Evolutionary conservation across 2,329 filamentous ascomycete species (phyloP), one percentile per base, ranked within the genome.

Genomic region (Phialocephala sp.): DNA sequence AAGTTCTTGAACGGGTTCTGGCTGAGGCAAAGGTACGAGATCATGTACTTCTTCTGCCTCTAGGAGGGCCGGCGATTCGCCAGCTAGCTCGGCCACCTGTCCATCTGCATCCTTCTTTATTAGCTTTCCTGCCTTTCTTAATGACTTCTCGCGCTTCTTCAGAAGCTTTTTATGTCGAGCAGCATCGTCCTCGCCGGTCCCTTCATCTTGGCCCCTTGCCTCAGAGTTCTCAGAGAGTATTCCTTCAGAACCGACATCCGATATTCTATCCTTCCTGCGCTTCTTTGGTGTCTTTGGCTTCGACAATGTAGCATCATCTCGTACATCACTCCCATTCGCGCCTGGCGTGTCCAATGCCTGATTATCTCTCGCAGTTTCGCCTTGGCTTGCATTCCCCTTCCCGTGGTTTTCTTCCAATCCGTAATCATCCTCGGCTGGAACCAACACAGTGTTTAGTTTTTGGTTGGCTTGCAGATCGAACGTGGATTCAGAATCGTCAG

Each of bases 1-100:
- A 36, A 85, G 79, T 55, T 88, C 84, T 0, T 83, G 80, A 0
- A 87, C 82, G 0, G 85, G 86, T 37, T 85, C 85, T 14, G 92
- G 93, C 71, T 97, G 93, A 8, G 93, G 93, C 22, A 97, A 82
- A 8, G 93, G 93, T 63, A 91, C 88, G 0, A 98, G 82, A 24
- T 92, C 92, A 76, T 93, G 89, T 2, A 89, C 76, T 72, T 87
- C 83, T 24, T 54, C 50, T 8, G 27, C 50, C 18, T 54, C 50
- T 27, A 3, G 50, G 4, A 18, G 11, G 4, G 18, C 1, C 14
- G 72, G 68, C 63, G 75, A 72, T 71, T 75, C 57, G 68, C 73
- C 60, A 8, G 22, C 69, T 47, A 80, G 77, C 69, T 72, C 59
- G 27, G 67, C 58, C 50, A 35, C 6, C 12, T 68, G 70, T 18